phyloP scores from a whole-genome alignment of 495 filamentous ascomycete species.

The Penicillium pancosmium region DNA sequence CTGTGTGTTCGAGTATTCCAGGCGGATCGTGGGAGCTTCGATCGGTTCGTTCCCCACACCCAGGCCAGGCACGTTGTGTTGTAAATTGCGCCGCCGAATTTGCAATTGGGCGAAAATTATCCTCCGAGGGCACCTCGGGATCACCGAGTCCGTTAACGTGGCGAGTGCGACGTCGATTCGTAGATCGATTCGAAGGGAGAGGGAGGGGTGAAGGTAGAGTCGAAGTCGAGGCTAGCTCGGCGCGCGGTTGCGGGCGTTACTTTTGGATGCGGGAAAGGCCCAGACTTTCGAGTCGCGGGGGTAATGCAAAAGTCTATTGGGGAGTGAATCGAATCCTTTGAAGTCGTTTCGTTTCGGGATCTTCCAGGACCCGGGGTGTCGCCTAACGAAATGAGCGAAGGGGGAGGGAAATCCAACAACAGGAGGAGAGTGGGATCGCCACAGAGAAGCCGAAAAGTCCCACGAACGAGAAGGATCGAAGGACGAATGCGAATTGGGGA shows the following conservation, averaged over 20 bases:
- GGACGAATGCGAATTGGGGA: background rate
- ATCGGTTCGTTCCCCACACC: constrained; percentile 30
- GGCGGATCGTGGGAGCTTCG: constrained; percentile 21
- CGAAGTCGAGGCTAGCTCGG: background rate
- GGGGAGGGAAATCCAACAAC: background rate
- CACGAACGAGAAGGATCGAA: background rate
- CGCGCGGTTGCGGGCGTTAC: background rate
- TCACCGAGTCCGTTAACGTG: constrained; percentile 16
- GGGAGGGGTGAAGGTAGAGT: background rate
- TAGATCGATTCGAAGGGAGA: constrained; percentile 8
- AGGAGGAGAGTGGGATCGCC: background rate
- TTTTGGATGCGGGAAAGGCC: background rate
- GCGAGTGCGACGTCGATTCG: constrained; percentile 7
- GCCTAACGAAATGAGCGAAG: background rate
- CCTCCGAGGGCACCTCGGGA: constrained; percentile 23
- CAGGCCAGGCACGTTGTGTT: constrained; percentile 28
- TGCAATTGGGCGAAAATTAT: constrained; percentile 33
- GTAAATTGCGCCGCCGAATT: constrained; percentile 24
- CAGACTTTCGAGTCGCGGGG: background rate
- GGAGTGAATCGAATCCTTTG: background rate
- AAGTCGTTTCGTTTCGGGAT: background rate
- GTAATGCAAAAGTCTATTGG: background rate
- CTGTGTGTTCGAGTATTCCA: constrained; percentile 5
- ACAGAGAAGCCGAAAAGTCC: background rate
- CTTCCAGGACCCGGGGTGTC: background rate